phyloP scores from a whole-genome alignment of 2,329 filamentous ascomycete species.

The Sporothrix luriei region DNA sequence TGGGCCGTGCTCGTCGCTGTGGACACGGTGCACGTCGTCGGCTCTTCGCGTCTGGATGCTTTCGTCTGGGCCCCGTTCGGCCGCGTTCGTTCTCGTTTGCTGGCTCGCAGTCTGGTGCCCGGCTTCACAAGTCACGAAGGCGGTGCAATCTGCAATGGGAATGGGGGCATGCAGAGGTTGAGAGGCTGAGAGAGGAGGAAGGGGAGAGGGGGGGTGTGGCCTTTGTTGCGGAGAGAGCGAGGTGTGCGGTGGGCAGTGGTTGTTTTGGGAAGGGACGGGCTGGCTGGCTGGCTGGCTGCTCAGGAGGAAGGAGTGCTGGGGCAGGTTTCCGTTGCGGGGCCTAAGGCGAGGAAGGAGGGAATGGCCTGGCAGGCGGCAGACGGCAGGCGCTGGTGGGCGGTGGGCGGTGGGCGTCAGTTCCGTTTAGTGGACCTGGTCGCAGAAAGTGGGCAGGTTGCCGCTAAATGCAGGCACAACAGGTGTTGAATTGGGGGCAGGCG shows the following conservation, averaged over 20 bases:
- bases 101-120: background rate
- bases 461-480: conserved; percentile 6
- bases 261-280: conserved; percentile 26
- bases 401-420: background rate
- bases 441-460: conserved; percentile 21
- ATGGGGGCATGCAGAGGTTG: background rate
- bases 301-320: conserved; percentile 19
- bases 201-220: conserved; percentile 3
- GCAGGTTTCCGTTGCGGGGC: conserved; percentile 15
- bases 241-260: conserved; percentile 5
- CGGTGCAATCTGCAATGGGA: conserved; percentile 11
- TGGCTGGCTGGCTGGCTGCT: conserved; percentile 2
- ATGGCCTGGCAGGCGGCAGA: background rate
- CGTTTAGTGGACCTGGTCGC: background rate
- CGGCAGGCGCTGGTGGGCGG: background rate
- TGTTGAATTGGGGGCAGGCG: background rate
- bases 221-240: conserved; percentile 17
- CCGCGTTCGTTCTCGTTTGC: background rate
- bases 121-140: background rate
- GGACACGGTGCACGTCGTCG: too few relatives aligned
- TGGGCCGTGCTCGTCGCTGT: too few relatives aligned
- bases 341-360: background rate
- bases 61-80: conserved; percentile 2
- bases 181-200: background rate
- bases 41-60: background rate